Conservation (phyloP, 2,329 filamentous ascomycete genomes). For the Diaporthe australafricana region DNA sequence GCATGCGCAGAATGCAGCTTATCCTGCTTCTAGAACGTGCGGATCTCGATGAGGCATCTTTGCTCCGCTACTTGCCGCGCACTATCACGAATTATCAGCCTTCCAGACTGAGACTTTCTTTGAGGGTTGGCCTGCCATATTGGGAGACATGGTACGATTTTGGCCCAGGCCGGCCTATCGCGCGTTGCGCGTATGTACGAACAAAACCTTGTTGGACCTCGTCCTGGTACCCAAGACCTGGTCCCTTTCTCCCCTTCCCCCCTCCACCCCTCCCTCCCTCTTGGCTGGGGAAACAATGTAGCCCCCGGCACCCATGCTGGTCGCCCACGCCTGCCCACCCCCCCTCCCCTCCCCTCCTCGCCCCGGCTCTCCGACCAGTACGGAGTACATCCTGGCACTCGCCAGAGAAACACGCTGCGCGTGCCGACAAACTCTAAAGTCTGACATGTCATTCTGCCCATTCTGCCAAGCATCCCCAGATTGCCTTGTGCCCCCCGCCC, state of each 20-base stretch:
- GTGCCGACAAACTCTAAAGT: conserved; percentile 20
- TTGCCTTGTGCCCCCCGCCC: conserved; percentile 14
- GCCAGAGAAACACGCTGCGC: conserved; percentile 10
- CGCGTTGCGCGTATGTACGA: not conserved
- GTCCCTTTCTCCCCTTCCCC: not conserved
- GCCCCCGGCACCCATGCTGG: too few species aligned
- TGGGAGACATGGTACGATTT: conserved; percentile 20
- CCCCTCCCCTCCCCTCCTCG: not conserved
- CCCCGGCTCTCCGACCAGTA: not conserved
- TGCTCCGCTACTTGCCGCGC: not conserved
- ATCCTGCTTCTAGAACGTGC: conserved; percentile 8
- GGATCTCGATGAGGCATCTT: not conserved
- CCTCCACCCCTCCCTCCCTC: not conserved
- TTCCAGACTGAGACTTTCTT: conserved; percentile 13
- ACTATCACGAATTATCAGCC: conserved; percentile 14
- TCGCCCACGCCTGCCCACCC: not conserved
- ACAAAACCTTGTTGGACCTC: conserved; percentile 16
- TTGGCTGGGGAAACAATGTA: not conserved
- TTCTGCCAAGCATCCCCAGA: conserved; percentile 28
- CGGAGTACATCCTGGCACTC: not conserved
- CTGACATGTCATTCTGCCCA: conserved; percentile 15
- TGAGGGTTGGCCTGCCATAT: conserved; percentile 15
- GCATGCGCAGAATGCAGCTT: conserved; percentile 8
- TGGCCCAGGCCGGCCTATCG: conserved; percentile 17
- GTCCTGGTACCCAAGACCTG: conserved; percentile 5